Evolutionary conservation across 441 rosid genomes (phyloP).

Genomic region (Sinapis alba): DNA sequence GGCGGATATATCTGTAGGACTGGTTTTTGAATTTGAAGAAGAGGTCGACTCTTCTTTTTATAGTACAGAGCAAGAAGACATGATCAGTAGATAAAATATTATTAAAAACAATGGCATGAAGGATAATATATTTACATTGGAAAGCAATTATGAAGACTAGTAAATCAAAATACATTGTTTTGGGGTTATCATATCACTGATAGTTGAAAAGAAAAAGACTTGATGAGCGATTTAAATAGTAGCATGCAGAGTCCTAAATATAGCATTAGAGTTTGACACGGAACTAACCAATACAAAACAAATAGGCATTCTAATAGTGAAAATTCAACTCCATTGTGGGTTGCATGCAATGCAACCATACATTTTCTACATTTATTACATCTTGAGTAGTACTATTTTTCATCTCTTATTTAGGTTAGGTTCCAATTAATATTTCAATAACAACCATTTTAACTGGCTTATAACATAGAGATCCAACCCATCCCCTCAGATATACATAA

Average conservation of each 20-base stretch:
- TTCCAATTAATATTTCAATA: background rate
- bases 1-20: constrained; percentile 8
- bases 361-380: background rate
- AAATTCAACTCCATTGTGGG: constrained; percentile 31
- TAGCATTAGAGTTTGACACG: constrained; percentile 13
- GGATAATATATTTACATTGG: background rate
- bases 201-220: constrained; percentile 6
- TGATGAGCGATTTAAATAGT: constrained; percentile 6
- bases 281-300: constrained; percentile 10
- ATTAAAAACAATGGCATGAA: background rate
- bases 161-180: background rate
- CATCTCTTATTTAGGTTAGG: constrained; percentile 3
- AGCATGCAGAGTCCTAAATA: constrained; percentile 8
- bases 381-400: background rate
- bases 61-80: constrained; percentile 21
- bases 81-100: background rate
- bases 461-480: constrained; percentile 7
- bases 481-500: background rate
- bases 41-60: background rate
- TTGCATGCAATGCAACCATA: constrained; percentile 26
- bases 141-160: background rate
- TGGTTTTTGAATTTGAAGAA: constrained; percentile 29
- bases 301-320: constrained; percentile 6
- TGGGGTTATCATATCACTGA: background rate
- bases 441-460: constrained; percentile 3